A percentile compares a stretch with the other conserved stretches of the same genome.
phyloP scores from a whole-genome alignment of 176 grass and related monocot species.

The Aegilops longissima region DNA sequence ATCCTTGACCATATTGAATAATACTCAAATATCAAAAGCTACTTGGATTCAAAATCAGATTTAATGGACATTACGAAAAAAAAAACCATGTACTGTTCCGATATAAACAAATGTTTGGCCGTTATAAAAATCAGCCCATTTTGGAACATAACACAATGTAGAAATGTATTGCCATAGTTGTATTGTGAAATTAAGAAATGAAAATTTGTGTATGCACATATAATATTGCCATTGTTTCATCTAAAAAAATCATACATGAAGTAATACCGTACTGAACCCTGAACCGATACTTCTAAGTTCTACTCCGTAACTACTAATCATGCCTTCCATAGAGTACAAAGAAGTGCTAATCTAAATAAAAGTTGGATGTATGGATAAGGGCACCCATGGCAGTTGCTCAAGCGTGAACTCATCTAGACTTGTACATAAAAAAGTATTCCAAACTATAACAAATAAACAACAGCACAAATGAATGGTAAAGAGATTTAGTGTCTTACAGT shows the following conservation, averaged over 20 bases:
- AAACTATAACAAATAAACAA: conserved; percentile 5
- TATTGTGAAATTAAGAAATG: background rate
- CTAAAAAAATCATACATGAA: background rate
- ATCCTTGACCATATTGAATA: background rate
- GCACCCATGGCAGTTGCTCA: background rate
- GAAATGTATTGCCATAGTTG: background rate
- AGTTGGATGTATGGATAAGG: background rate
- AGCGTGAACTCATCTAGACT: background rate
- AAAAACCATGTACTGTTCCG: background rate
- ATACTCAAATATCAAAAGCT: background rate
- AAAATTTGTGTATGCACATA: background rate
- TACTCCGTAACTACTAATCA: background rate
- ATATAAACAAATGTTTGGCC: background rate
- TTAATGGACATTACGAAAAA: background rate
- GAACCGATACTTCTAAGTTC: background rate
- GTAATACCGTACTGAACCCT: background rate
- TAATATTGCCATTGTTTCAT: conserved; percentile 1
- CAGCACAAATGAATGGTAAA: background rate
- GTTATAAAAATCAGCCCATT: background rate
- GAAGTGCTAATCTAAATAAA: background rate
- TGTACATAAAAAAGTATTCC: background rate
- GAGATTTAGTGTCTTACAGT: conserved; percentile 53
- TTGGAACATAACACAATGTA: background rate
- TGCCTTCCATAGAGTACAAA: background rate
- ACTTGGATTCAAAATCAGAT: background rate